Percentiles rank a stretch among this genome's conserved stretches.
Evolutionary conservation across 2,329 filamentous ascomycete species (phyloP).

Genomic region (Hypoxylon sp.): DNA sequence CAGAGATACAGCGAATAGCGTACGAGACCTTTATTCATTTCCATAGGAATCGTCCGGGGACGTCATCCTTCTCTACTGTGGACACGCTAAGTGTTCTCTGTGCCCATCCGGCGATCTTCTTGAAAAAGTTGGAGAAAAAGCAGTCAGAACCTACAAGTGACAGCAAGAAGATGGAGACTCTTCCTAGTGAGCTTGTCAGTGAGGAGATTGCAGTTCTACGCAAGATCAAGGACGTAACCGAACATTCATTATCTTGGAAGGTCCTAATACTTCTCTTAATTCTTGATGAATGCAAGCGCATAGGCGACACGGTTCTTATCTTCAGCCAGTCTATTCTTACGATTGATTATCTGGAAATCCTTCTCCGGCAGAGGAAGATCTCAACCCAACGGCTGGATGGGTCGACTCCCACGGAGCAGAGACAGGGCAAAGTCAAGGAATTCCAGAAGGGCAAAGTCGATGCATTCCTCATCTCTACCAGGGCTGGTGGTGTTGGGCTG

Average conservation of each 20-base stretch:
- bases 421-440: conserved; percentile 74
- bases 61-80: conserved; percentile 56
- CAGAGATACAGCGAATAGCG: conserved; percentile 72
- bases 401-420: conserved; percentile 65
- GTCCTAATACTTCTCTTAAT: conserved; percentile 77
- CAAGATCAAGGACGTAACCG: conserved; percentile 59
- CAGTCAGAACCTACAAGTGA: conserved; percentile 26
- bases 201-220: conserved; percentile 56
- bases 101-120: conserved; percentile 67
- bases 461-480: conserved; percentile 86
- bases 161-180: conserved; percentile 15
- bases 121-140: conserved; percentile 54
- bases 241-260: conserved; percentile 75
- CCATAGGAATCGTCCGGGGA: conserved; percentile 22
- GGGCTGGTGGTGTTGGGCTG: conserved; percentile 84
- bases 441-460: conserved; percentile 75
- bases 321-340: conserved; percentile 83
- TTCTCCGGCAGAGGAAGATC: conserved; percentile 67
- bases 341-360: conserved; percentile 75
- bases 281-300: conserved; percentile 72
- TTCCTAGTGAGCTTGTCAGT: conserved; percentile 53
- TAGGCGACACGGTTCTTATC: conserved; percentile 81
- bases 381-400: conserved; percentile 78
- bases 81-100: conserved; percentile 64
- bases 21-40: conserved; percentile 68